phyloP scores from a whole-genome alignment of 805 yeast species.

The Kazachstania kunashirensis region DNA sequence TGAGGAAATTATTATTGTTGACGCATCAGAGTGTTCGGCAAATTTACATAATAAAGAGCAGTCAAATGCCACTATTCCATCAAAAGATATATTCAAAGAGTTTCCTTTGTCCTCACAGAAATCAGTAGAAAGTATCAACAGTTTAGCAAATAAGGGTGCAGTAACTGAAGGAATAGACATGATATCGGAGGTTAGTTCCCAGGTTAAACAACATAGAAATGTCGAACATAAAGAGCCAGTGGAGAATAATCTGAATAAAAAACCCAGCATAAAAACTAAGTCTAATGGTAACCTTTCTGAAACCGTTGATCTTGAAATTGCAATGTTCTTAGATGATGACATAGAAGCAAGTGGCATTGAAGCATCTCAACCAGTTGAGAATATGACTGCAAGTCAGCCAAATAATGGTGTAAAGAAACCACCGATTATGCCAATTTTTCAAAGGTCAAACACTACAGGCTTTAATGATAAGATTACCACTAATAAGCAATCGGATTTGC shows the following conservation, averaged over 20 bases:
- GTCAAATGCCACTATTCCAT: background rate
- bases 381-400: background rate
- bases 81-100: conserved; percentile 6
- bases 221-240: no score
- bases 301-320: conserved; percentile 11
- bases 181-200: no score
- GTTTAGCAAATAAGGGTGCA: no score
- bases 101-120: conserved; percentile 12
- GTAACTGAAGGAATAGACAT: no score
- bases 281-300: background rate
- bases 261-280: no score
- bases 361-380: background rate
- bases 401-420: background rate
- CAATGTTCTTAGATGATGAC: conserved; percentile 10
- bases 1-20: background rate
- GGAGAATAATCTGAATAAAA: no score
- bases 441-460: background rate
- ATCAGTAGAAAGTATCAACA: background rate
- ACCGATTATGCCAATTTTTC: background rate
- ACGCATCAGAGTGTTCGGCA: background rate
- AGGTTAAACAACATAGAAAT: no score
- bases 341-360: background rate
- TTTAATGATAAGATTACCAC: background rate
- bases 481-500: background rate
- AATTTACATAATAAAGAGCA: background rate